These are phyloP conservation scores for Hygrophoropsis aurantiaca DNA, from an alignment of 768 basidiomycete species.

Conservation along the genomic window DNA sequence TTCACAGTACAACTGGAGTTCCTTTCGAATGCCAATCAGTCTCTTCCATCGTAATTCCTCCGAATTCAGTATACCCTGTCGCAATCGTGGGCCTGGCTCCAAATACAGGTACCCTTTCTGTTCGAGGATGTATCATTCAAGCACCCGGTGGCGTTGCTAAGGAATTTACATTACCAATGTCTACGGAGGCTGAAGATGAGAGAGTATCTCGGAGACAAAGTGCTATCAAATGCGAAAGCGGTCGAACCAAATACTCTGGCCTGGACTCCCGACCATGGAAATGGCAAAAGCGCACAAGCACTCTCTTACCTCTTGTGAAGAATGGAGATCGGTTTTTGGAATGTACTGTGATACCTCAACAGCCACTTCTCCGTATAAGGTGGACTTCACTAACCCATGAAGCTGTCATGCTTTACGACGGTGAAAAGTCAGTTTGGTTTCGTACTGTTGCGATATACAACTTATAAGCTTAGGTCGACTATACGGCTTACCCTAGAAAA, in stretches of 20 bases:
- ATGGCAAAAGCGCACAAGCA: constrained; percentile 39
- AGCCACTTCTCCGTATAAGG: constrained; percentile 84
- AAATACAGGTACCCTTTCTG: constrained; percentile 60
- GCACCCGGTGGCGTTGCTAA: constrained; percentile 68
- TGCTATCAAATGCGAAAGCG: constrained; percentile 61
- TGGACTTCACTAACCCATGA: constrained; percentile 90
- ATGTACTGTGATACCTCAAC: constrained; percentile 81
- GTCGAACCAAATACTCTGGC: constrained; percentile 72
- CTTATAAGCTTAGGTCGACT: constrained; percentile 54
- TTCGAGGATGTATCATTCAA: constrained; percentile 81
- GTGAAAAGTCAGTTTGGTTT: constrained; percentile 65
- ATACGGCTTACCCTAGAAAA: constrained; percentile 91
- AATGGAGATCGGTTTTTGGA: constrained; percentile 59
- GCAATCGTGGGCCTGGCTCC: constrained; percentile 67
- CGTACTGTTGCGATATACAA: constrained; percentile 1
- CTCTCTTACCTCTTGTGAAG: constrained; percentile 23
- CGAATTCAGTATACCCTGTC: constrained; percentile 72
- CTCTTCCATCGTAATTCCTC: constrained; percentile 61
- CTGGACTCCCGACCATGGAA: constrained; percentile 70
- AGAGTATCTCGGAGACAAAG: constrained; percentile 56
- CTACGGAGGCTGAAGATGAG: constrained; percentile 70
- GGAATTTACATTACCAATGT: constrained; percentile 76
- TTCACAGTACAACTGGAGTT: constrained; percentile 75
- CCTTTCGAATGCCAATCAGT: constrained; percentile 66
- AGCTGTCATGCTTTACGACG: constrained; percentile 92